A percentile compares a stretch with the other conserved stretches of the same genome.
phyloP scores from a whole-genome alignment of 257 asterid species.

The Lycium ferocissimum region DNA sequence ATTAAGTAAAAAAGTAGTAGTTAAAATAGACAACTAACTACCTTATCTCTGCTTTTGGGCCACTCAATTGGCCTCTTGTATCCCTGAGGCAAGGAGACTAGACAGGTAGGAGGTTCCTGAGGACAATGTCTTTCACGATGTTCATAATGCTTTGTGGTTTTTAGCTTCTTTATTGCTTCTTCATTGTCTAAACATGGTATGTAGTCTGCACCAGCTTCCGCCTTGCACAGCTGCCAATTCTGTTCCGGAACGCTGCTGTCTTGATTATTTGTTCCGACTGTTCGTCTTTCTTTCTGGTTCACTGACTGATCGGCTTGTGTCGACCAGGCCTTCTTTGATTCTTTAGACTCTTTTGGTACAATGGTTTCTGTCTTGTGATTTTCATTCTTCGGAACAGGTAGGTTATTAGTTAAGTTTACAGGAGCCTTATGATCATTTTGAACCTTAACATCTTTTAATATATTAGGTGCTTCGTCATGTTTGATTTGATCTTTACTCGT shows the following conservation, averaged over 20 bases:
- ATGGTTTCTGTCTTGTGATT: slow-evolving; percentile 31
- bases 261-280: slow-evolving; percentile 46
- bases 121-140: slow-evolving; percentile 96
- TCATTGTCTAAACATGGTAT: slow-evolving; percentile 93
- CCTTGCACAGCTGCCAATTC: slow-evolving; percentile 75
- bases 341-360: slow-evolving; percentile 61
- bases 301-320: slow-evolving; percentile 82
- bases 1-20: neutral
- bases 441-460: neutral
- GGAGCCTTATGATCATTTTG: slow-evolving; percentile 11
- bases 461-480: slow-evolving; percentile 55
- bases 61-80: slow-evolving; percentile 71
- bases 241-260: slow-evolving; percentile 37
- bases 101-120: slow-evolving; percentile 71
- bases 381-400: slow-evolving; percentile 29
- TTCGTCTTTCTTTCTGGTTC: slow-evolving; percentile 73
- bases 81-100: slow-evolving; percentile 74
- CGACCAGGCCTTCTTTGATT: slow-evolving; percentile 68
- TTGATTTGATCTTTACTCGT: slow-evolving; percentile 60
- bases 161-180: slow-evolving; percentile 60
- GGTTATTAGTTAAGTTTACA: slow-evolving; percentile 28
- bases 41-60: slow-evolving; percentile 96
- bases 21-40: slow-evolving; percentile 24
- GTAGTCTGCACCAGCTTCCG: slow-evolving; percentile 71
- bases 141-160: slow-evolving; percentile 60